A percentile compares a stretch with the other conserved stretches of the same genome.
Evolutionary conservation across 129 eudicot genomes (phyloP).

Genomic region (Centaurea solstitialis): DNA sequence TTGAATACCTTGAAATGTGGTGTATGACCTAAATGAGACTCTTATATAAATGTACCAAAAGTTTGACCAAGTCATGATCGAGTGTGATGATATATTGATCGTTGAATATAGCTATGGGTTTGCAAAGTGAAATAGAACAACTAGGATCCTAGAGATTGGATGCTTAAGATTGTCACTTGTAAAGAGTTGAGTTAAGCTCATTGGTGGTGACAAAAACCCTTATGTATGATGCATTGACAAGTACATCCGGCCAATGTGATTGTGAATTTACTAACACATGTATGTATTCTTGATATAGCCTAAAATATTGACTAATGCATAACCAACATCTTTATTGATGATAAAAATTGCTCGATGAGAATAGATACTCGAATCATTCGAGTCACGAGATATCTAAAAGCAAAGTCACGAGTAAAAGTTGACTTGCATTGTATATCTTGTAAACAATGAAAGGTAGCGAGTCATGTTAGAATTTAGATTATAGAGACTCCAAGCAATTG

Average conservation of each 20-base stretch:
- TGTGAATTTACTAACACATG: neutral
- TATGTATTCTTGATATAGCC: neutral
- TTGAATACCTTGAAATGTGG: too few relatives aligned
- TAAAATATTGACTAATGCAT: neutral
- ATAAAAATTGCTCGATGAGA: neutral
- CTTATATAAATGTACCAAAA: neutral
- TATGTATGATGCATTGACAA: neutral
- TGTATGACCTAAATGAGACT: neutral
- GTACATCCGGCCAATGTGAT: neutral
- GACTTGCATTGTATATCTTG: too few relatives aligned
- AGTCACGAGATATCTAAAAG: too few relatives aligned
- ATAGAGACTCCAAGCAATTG: too few relatives aligned
- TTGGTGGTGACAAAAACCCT: neutral
- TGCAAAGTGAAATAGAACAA: neutral
- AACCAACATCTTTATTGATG: neutral
- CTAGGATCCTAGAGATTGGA: neutral
- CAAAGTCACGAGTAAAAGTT: too few relatives aligned
- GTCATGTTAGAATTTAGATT: too few relatives aligned
- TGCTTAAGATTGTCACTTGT: neutral
- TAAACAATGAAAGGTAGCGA: too few relatives aligned
- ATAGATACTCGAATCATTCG: too few relatives aligned
- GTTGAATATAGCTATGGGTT: neutral
- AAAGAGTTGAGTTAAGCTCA: neutral
- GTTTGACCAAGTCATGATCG: neutral
- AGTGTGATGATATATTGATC: neutral